A percentile compares a stretch with the other conserved stretches of the same genome.
Evolutionary conservation across 768 basidiomycete species (phyloP).

Genomic region (Mycena olivaceomarginata): DNA sequence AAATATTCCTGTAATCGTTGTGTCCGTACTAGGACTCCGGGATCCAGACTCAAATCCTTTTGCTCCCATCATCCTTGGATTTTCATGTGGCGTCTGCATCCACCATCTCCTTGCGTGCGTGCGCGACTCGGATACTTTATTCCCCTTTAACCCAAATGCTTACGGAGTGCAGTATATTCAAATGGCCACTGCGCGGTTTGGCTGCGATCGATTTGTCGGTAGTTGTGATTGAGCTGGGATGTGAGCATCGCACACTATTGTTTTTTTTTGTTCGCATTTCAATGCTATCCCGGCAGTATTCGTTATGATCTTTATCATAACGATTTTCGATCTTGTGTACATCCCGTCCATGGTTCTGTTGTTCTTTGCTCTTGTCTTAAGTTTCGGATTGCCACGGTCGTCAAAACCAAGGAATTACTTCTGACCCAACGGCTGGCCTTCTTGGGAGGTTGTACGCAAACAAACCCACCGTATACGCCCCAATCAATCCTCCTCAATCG

Average conservation of each 20-base stretch:
- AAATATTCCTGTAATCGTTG: not conserved
- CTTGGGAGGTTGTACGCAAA: not conserved
- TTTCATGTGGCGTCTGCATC: not conserved
- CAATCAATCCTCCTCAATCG: not conserved
- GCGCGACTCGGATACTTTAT: not conserved
- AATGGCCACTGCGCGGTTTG: not conserved
- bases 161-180: not conserved
- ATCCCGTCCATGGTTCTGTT: not conserved
- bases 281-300: not conserved
- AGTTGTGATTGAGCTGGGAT: not conserved
- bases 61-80: not conserved
- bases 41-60: not conserved
- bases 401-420: not conserved
- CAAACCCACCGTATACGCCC: not conserved
- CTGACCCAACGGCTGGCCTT: not conserved
- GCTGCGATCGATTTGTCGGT: not conserved
- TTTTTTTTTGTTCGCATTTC: not conserved
- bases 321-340: no score
- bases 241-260: not conserved
- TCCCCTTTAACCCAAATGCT: not conserved
- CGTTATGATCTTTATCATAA: no score
- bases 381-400: not conserved
- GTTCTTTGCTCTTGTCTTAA: not conserved
- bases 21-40: not conserved
- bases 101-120: not conserved